phyloP scores from a whole-genome alignment of 805 yeast species.

The Candida endomychidarum region DNA sequence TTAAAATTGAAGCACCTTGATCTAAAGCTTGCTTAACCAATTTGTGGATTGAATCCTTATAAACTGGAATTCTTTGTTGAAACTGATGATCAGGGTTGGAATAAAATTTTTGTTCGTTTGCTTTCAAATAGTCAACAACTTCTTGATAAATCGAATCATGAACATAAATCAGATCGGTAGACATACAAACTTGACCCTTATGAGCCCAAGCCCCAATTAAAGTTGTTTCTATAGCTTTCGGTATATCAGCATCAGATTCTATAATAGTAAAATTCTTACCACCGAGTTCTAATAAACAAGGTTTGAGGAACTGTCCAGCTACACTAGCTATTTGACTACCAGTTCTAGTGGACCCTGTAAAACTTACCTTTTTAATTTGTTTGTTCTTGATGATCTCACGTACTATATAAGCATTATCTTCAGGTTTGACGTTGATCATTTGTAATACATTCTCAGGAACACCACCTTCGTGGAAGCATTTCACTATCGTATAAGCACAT shows the following conservation, averaged over 20 bases:
- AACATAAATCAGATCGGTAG: slow-evolving; percentile 38
- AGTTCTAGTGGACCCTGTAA: slow-evolving; percentile 46
- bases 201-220: slow-evolving; percentile 41
- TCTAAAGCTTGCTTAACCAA: slow-evolving; percentile 37
- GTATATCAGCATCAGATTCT: slow-evolving; percentile 32
- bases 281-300: slow-evolving; percentile 44
- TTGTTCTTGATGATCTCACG: slow-evolving; percentile 24
- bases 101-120: slow-evolving; percentile 15
- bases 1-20: slow-evolving; percentile 36
- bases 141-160: slow-evolving; percentile 35
- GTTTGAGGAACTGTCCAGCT: slow-evolving; percentile 41
- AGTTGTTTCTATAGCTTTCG: slow-evolving; percentile 25
- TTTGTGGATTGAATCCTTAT: slow-evolving; percentile 20
- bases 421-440: slow-evolving; percentile 30
- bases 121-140: slow-evolving; percentile 20
- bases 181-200: slow-evolving; percentile 51
- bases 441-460: slow-evolving; percentile 36
- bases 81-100: slow-evolving; percentile 21
- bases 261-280: slow-evolving; percentile 44
- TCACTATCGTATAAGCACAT: slow-evolving; percentile 30
- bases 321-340: slow-evolving; percentile 36
- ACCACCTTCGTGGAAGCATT: slow-evolving; percentile 38
- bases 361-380: slow-evolving; percentile 37
- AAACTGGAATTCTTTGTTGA: slow-evolving; percentile 30
- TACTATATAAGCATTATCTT: slow-evolving; percentile 20